Percentiles rank a stretch among this genome's conserved stretches.
Evolutionary conservation across 441 rosid species (phyloP).

Genomic region (Pelargonium australe): DNA sequence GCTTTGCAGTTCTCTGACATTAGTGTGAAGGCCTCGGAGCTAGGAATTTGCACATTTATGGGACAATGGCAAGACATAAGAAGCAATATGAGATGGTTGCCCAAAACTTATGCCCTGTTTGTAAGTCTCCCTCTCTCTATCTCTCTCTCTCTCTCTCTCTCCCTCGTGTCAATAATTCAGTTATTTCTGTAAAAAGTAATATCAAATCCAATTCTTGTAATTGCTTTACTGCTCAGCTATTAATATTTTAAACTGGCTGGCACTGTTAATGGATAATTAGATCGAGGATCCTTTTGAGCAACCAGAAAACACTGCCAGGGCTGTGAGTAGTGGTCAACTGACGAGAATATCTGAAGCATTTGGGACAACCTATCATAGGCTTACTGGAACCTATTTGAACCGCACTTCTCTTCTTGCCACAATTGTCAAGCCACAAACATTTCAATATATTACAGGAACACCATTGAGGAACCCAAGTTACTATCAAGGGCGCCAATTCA

Average conservation of each 20-base stretch:
- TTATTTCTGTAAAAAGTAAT: too few relatives aligned
- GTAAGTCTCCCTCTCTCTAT: slow-evolving; percentile 31
- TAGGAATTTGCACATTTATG: slow-evolving; percentile 67
- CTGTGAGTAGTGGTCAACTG: slow-evolving; percentile 48
- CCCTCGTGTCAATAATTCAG: too few relatives aligned
- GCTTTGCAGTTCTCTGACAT: slow-evolving; percentile 42
- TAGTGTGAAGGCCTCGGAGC: slow-evolving; percentile 37
- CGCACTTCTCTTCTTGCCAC: slow-evolving; percentile 23
- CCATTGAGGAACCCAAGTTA: slow-evolving; percentile 21
- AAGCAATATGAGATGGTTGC: slow-evolving; percentile 71
- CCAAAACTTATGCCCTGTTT: slow-evolving; percentile 60
- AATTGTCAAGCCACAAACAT: slow-evolving; percentile 37
- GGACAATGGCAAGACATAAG: slow-evolving; percentile 61
- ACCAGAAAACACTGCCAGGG: slow-evolving; percentile 69
- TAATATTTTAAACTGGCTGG: slow-evolving; percentile 5
- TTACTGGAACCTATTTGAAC: slow-evolving; percentile 28
- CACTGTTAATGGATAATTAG: slow-evolving; percentile 30
- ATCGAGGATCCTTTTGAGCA: slow-evolving; percentile 93
- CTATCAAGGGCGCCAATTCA: slow-evolving; percentile 1
- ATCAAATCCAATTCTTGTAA: too few relatives aligned
- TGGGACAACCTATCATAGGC: slow-evolving; percentile 32
- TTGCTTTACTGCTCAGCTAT: too few relatives aligned
- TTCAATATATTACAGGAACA: slow-evolving; percentile 24
- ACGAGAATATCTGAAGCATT: slow-evolving; percentile 49
- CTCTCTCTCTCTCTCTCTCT: too few relatives aligned